phyloP scores from a whole-genome alignment of 176 grass and related monocot species.

The Carex littledalei region DNA sequence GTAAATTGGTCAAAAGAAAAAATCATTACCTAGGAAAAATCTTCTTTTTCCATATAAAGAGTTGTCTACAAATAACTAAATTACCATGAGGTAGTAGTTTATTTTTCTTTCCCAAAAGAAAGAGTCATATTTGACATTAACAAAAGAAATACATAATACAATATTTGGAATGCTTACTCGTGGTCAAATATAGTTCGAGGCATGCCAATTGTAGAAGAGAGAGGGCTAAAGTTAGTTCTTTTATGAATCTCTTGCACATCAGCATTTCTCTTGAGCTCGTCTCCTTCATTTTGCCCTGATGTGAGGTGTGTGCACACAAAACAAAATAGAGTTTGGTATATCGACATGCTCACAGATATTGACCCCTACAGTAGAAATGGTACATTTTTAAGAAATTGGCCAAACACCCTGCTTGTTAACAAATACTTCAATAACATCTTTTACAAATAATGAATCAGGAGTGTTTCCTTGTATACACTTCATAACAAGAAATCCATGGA shows the following conservation, averaged over 20 bases:
- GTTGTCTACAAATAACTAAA: neutral
- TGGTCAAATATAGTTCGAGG: conserved; percentile 56
- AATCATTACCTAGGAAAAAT: neutral
- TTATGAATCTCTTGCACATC: conserved; percentile 73
- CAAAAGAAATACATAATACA: neutral
- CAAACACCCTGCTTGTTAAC: neutral
- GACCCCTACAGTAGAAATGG: conserved; percentile 64
- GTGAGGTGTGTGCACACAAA: conserved; percentile 86
- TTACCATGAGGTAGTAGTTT: neutral
- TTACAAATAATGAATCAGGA: neutral
- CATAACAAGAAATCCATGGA: neutral
- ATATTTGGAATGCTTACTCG: conserved; percentile 48
- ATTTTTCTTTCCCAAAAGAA: neutral
- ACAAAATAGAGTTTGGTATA: conserved; percentile 80
- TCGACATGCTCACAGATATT: conserved; percentile 93
- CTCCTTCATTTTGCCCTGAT: conserved; percentile 75
- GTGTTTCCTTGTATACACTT: neutral
- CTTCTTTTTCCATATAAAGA: neutral
- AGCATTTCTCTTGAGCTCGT: conserved; percentile 62
- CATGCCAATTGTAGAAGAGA: conserved; percentile 26
- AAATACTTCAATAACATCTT: neutral
- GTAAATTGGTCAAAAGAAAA: neutral
- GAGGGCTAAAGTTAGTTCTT: conserved; percentile 65
- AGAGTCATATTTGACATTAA: neutral
- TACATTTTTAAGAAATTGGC: neutral